Percentiles rank a stretch among this genome's conserved stretches.
Evolutionary conservation across 2,329 filamentous ascomycete genomes (phyloP).

Genomic region (Aspergillus vadensis): DNA sequence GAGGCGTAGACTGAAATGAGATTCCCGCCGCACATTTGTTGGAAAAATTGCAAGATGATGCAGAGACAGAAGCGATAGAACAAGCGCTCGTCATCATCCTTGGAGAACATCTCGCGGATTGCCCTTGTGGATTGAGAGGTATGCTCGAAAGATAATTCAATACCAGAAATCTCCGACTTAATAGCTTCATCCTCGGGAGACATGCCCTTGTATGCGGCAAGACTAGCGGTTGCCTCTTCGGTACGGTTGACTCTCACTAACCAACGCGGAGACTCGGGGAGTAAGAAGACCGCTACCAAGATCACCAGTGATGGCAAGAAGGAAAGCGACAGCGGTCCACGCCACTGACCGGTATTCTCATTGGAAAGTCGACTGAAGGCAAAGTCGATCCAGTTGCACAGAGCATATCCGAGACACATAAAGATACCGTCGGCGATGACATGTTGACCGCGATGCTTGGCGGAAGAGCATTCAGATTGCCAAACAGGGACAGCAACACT

Average conservation of each 20-base stretch:
- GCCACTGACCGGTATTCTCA: constrained; percentile 42
- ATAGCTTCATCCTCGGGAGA: constrained; percentile 11
- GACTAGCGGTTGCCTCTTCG: constrained; percentile 17
- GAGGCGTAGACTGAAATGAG: constrained; percentile 22
- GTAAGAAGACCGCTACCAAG: constrained; percentile 45
- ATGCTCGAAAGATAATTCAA: constrained; percentile 22
- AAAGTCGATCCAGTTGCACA: constrained; percentile 50
- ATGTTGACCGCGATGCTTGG: constrained; percentile 51
- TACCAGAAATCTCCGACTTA: constrained; percentile 21
- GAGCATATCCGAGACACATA: constrained; percentile 35
- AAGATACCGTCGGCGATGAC: constrained; percentile 53
- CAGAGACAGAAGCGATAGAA: constrained; percentile 25
- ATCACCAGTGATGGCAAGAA: constrained; percentile 56
- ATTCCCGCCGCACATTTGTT: constrained; percentile 25
- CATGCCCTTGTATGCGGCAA: constrained; percentile 22
- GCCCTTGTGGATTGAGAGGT: constrained; percentile 3
- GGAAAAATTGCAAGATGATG: constrained; percentile 22
- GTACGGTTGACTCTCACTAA: constrained; percentile 23
- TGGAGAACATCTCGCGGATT: background rate
- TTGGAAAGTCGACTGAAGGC: constrained; percentile 39
- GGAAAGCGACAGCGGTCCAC: constrained; percentile 58
- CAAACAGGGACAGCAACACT: constrained; percentile 52
- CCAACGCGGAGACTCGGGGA: constrained; percentile 53
- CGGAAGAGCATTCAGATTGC: constrained; percentile 52
- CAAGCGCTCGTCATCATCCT: constrained; percentile 22